phyloP scores from a whole-genome alignment of 805 yeast species.

The Lipomyces spencermartinsiae region DNA sequence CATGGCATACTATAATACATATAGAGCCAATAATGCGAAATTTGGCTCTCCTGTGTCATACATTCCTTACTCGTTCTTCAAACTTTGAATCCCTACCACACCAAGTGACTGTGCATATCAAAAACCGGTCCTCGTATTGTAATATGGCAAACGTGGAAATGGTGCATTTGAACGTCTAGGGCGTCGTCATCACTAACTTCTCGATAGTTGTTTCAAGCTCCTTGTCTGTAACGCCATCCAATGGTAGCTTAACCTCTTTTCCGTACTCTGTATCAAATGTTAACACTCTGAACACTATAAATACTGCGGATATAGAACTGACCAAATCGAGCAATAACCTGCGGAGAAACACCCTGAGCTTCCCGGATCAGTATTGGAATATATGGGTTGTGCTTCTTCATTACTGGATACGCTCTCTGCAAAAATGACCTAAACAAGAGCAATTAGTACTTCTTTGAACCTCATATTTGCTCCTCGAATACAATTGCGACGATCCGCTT shows the following conservation, averaged over 20 bases:
- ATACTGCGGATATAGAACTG: constrained; percentile 24
- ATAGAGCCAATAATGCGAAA: not conserved
- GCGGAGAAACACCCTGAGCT: constrained; percentile 72
- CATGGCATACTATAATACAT: constrained; percentile 2
- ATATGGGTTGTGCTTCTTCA: constrained; percentile 66
- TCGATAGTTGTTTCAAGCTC: constrained; percentile 42
- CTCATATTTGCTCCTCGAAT: not conserved
- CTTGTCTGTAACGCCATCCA: constrained; percentile 46
- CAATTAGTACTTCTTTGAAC: not conserved
- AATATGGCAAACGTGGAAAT: not conserved
- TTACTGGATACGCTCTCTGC: constrained; percentile 65
- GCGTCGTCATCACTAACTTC: constrained; percentile 32
- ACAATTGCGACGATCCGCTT: not conserved
- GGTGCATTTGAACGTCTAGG: not conserved
- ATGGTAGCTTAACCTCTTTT: constrained; percentile 52
- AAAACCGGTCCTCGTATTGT: not conserved
- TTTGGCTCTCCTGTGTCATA: not conserved
- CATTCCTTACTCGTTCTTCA: not conserved
- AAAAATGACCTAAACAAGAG: constrained; percentile 61
- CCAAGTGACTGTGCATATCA: not conserved
- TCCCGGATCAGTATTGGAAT: constrained; percentile 82
- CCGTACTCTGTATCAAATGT: constrained; percentile 49
- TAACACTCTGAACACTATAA: not conserved
- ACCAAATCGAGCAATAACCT: constrained; percentile 74
- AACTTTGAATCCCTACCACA: not conserved